Base-by-base conservation (phyloP, 2,329 filamentous ascomycete genomes). In the Didymella keratinophila region DNA sequence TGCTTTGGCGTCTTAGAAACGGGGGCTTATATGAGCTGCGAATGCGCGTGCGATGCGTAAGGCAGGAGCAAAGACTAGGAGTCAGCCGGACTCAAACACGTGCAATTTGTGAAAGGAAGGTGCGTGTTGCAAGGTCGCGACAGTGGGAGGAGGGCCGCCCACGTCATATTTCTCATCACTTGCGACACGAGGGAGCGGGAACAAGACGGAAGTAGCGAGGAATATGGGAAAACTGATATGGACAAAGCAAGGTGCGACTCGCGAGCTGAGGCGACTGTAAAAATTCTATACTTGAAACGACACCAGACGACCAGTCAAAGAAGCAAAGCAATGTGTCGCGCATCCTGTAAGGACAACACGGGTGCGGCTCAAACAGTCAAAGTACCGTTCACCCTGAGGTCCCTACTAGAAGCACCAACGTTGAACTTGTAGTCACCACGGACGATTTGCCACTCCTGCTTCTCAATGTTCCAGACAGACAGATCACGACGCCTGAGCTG, bases 341-440 rank as follows among this genome's bases (percentile, higher is more conserved):
- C 5, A 14, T 30, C 1, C 2, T 25, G 39, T n/a, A n/a, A 21
- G 10, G 4, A 1, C 14, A 10, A 27, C 25, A 5, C 16, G 14
- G 2, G 12, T 21, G 6, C 3, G 5, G 37, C 34, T 46, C 67
- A 76, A 2, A 74, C 73, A 27, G 65, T 72, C 36, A 77, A 69
- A 60, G 71, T 74, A 3, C 71, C 69, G 37, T 65, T 71, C 52
- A 75, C 60, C 51, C 71, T 72, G 27, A 76, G 60, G 62, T 77
- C 76, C 62, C 74, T 74, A 43, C 72, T 76, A 39, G 73, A 77
- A 10, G 72, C 65, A 3, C 76, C 74, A 20, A 77, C 73, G 46
- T 53, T 65, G 5, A 78, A 62, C 2, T 51, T 63, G 52, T 75
- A 76, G 16, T 73, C 72, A 9, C 74, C 76, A 36, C 60, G 67